Conservation (phyloP, 345 rosid species). For the Cardamine chenopodiifolia region DNA sequence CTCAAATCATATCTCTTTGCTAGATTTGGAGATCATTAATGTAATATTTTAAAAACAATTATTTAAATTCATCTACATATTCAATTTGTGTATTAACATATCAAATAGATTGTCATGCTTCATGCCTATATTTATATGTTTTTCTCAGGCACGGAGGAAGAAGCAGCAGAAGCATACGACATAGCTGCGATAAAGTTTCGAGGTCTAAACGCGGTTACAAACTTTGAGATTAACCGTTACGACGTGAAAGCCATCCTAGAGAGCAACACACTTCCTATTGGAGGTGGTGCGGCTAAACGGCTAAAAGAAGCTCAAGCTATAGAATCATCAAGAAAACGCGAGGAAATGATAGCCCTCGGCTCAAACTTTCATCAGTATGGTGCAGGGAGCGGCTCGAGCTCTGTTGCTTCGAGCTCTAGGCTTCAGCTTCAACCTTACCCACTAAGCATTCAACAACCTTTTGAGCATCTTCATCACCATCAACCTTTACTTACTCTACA, state of each 20-base stretch:
- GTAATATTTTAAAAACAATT: neutral
- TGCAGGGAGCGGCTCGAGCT: constrained; percentile 50
- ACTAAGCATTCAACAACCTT: constrained; percentile 62
- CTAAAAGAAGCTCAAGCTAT: constrained; percentile 98
- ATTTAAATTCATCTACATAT: neutral
- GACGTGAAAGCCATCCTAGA: constrained; percentile 97
- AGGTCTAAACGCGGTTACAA: constrained; percentile 90
- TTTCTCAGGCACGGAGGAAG: constrained; percentile 86
- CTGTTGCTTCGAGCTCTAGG: constrained; percentile 46
- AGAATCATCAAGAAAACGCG: constrained; percentile 78
- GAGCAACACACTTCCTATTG: constrained; percentile 89
- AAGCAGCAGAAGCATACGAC: constrained; percentile 99
- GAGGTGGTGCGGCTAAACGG: constrained; percentile 96
- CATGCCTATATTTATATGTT: constrained; percentile 7
- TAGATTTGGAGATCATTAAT: neutral
- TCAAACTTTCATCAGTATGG: constrained; percentile 67
- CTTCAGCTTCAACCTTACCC: constrained; percentile 67
- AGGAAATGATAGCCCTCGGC: constrained; percentile 84
- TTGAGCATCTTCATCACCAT: constrained; percentile 51
- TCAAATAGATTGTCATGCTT: neutral
- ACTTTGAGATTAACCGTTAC: constrained; percentile 93
- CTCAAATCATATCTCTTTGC: neutral
- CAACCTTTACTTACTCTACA: constrained; percentile 72
- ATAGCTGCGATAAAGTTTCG: constrained; percentile 96
- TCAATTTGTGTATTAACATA: neutral